These are phyloP conservation scores for Sambucus nigra DNA, from an alignment of 129 eudicot species.

Conservation along the genomic window DNA sequence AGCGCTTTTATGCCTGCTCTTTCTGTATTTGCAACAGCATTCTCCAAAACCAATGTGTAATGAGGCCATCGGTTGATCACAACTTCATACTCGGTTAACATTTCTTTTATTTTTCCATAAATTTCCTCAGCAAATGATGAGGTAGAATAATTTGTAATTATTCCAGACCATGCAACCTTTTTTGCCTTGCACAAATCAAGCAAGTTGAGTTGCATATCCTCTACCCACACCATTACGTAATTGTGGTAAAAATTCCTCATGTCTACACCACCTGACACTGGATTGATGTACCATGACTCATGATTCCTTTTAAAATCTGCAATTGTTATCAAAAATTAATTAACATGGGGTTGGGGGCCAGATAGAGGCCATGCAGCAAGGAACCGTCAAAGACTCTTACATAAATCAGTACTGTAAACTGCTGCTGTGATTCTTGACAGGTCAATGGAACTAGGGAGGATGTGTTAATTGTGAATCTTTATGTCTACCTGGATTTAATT, in stretches of 20 bases:
- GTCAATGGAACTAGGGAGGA: conserved; percentile 84
- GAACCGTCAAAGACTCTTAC: conserved; percentile 58
- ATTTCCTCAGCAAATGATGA: conserved; percentile 85
- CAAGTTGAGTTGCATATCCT: conserved; percentile 73
- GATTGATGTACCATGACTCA: conserved; percentile 82
- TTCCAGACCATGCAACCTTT: conserved; percentile 87
- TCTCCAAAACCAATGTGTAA: conserved; percentile 65
- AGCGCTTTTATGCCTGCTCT: conserved; percentile 74
- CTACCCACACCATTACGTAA: conserved; percentile 86
- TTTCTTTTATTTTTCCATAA: conserved; percentile 51
- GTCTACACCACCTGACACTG: conserved; percentile 63
- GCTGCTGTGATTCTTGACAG: conserved; percentile 70
- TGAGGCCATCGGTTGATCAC: conserved; percentile 91
- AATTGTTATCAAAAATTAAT: conserved; percentile 74
- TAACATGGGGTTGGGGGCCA: conserved; percentile 70
- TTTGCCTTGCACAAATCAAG: conserved; percentile 86
- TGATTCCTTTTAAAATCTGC: conserved; percentile 88
- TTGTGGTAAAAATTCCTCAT: conserved; percentile 59
- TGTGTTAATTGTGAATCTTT: conserved; percentile 68
- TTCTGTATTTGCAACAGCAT: conserved; percentile 85
- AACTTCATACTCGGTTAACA: conserved; percentile 63
- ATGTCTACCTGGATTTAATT: conserved; percentile 64
- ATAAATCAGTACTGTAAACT: conserved; percentile 72
- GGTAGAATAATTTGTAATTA: conserved; percentile 67
- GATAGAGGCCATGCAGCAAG: conserved; percentile 92